A percentile compares a stretch with the other conserved stretches of the same genome.
phyloP scores from a whole-genome alignment of 75 land plant species.

The Adiantum capillusveneris region DNA sequence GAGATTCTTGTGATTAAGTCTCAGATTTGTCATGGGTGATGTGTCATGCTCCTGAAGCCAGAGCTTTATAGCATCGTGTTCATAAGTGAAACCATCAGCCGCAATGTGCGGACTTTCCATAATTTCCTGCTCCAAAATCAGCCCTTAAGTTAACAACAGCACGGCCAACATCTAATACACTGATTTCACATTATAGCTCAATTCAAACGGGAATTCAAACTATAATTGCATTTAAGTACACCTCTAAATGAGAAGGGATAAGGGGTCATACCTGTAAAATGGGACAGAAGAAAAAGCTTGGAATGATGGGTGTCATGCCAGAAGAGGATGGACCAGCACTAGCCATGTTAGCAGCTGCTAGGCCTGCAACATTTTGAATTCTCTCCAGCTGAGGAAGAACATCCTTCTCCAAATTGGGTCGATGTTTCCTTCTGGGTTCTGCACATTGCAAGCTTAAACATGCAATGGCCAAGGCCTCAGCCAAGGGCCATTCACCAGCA shows the following conservation, averaged over 20 bases:
- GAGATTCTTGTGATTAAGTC: conserved; percentile 32
- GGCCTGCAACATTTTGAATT: not conserved
- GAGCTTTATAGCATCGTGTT: conserved; percentile 33
- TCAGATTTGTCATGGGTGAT: conserved; percentile 67
- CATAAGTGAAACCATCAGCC: conserved; percentile 67
- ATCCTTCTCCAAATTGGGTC: not conserved
- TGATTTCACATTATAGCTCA: not conserved
- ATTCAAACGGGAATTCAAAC: not conserved
- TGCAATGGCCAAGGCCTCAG: conserved; percentile 5
- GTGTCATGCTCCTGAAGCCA: conserved; percentile 63
- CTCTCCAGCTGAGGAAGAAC: not conserved
- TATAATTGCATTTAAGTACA: not conserved
- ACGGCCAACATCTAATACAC: not conserved
- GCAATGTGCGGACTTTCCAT: conserved; percentile 61
- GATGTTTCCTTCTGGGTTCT: not conserved
- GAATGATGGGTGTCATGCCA: not conserved
- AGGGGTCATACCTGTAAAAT: not conserved
- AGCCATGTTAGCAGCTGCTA: not conserved
- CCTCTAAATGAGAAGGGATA: not conserved
- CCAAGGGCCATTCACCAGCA: conserved; percentile 13
- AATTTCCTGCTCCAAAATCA: conserved; percentile 38
- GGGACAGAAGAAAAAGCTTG: conserved; percentile 7
- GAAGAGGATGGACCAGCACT: too few relatives aligned
- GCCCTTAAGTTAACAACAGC: not conserved
- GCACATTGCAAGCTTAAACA: not conserved